phyloP scores from a whole-genome alignment of 345 rosid genomes.

The Lepidium aucheri region DNA sequence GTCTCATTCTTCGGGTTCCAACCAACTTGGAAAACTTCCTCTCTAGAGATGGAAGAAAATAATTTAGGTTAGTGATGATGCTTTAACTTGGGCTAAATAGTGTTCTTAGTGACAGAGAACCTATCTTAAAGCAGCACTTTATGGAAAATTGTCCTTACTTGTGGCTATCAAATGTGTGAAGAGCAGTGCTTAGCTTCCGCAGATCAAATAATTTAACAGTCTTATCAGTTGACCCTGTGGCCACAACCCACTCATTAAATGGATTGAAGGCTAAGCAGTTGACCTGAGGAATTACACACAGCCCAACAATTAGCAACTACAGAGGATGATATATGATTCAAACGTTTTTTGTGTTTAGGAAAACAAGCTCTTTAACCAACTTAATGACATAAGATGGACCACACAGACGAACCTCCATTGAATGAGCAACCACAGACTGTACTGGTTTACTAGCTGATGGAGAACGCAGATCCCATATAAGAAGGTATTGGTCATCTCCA shows the following conservation, averaged over 20 bases:
- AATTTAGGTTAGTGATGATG: background rate
- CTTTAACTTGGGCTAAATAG: background rate
- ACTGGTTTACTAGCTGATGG: conserved; percentile 64
- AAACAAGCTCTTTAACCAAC: background rate
- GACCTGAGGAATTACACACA: conserved; percentile 41
- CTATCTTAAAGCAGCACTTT: background rate
- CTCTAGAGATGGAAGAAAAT: conserved; percentile 41
- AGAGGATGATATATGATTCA: background rate
- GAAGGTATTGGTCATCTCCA: conserved; percentile 93
- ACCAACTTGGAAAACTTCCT: conserved; percentile 99
- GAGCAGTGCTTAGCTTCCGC: conserved; percentile 74
- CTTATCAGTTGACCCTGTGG: conserved; percentile 98
- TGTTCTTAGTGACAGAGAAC: background rate
- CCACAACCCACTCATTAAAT: conserved; percentile 97
- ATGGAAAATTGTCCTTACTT: conserved; percentile 42
- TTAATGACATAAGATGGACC: background rate
- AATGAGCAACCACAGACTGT: conserved; percentile 92
- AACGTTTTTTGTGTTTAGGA: background rate
- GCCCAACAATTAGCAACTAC: conserved; percentile 10
- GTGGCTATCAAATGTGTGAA: conserved; percentile 93
- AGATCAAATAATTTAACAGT: conserved; percentile 92
- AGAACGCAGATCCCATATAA: conserved; percentile 86
- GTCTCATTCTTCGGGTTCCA: conserved; percentile 99
- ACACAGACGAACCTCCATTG: conserved; percentile 62
- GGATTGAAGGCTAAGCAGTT: conserved; percentile 99